Base-by-base conservation (phyloP, 2,329 filamentous ascomycete genomes). In the Colletotrichum sublineola region DNA sequence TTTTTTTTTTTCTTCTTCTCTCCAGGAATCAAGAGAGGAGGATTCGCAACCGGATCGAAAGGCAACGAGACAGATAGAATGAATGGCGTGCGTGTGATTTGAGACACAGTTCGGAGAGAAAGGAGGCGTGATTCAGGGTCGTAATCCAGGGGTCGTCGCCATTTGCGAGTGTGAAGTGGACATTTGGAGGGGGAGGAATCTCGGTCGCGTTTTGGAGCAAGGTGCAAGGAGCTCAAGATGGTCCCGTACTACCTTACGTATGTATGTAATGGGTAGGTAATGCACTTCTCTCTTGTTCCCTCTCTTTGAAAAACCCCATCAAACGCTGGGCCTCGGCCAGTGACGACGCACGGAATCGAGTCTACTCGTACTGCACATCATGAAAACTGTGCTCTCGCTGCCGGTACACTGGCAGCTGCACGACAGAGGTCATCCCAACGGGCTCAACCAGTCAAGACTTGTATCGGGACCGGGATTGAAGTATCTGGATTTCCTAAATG, bases 71-170 rank as follows among this genome's bases (percentile, higher is more conserved):
- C 31, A 50, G 64, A 50, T 3, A 42, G 11, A 40, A 38, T 24
- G 63, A 9, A 24, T 46, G 7, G 44, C 46, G 46, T 24, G 31
- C 52, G 29, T 31, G 8, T 24, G 2, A 53, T 65, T 55, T 46
- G 20, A 18, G 5, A 18, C 31, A 36, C 46, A 20, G 50, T 55
- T 52, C 44, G n/a, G 46, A 36, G 48, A 33, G 38, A 61, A 61
- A 67, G 33, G 70, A 63, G 68, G 48, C 20, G 31, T 38, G 50
- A 58, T 61, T 72, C 70, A 70, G 66, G 70, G 70, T 72, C 66
- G 70, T 33, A 70, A n/a, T 70, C 60, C 70, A 73, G 70, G 70
- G 70, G 70, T 62, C 36, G 31, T 65, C 33, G 31, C 67, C 70
- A 73, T 73, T 53, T 58, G 29, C 46, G 46, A 48, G 46, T 48